Evolutionary conservation across 257 asterid genomes (phyloP), one percentile per base, ranked within the genome.

Genomic region (Jasminum sambac): DNA sequence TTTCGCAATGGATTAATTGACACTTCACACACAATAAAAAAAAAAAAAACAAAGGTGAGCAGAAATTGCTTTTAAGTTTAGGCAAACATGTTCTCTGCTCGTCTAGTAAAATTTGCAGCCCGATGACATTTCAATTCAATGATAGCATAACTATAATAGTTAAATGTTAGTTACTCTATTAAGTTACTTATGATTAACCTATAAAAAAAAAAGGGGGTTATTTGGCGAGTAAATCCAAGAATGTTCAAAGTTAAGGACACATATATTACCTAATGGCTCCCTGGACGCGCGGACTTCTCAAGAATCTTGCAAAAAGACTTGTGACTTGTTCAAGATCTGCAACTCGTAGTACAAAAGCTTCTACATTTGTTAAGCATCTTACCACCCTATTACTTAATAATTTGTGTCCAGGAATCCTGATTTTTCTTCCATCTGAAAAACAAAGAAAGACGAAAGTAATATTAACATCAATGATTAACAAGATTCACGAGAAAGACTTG

Each of bases 251-350:
- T 58, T 12, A 69, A 38, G 12, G 21, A 63, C 46, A 38, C 69
- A 46, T 42, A 30, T n/a, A 72, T 77, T 86, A 94, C 99, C 97
- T 86, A 63, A 94, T 79, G 77, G 96, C 98, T 21, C 96, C 93
- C 77, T 89, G 98, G 36, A 94, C 91, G 17, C 95, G 96, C 1
- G 91, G 83, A 71, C 86, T 88, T 74, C 88, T 79, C 82, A 89
- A 77, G 83, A 88, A 91, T 77, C 96, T 83, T 0, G 98, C 80
- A 10, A 89, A 94, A 25, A 89, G 84, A 73, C 84, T 77, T 3
- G 91, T 95, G 43, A 95, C 96, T 80, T 95, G 88, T 83, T 89
- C 94, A 34, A 95, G 93, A 81, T 95, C 99, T 13, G 86, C 88
- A 44, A 85, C 85, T 59, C 96, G 86, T 57, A 95, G 62, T 8